phyloP scores from a whole-genome alignment of 805 yeast genomes.

The Saccharomycopsis babjevae region DNA sequence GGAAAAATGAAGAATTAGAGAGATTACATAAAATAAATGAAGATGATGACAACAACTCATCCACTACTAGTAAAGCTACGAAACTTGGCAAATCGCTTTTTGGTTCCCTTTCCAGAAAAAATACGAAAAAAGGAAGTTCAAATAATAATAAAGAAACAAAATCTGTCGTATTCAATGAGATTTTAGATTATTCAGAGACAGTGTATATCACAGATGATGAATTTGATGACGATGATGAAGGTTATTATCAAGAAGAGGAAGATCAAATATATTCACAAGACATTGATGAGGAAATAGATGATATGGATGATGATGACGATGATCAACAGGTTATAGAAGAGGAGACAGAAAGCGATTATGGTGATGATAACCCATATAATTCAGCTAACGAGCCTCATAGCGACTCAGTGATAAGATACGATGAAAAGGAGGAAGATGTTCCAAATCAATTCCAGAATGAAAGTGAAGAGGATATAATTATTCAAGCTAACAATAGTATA shows the following conservation, averaged over 20 bases:
- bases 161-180: slow-evolving; percentile 13
- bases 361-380: not conserved
- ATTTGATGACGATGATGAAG: slow-evolving; percentile 6
- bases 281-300: not conserved
- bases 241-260: slow-evolving; percentile 5
- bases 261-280: not conserved
- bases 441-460: not conserved
- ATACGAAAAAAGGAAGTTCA: not conserved
- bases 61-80: slow-evolving; percentile 26
- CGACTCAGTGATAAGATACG: not conserved
- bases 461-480: not conserved
- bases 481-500: not conserved
- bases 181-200: slow-evolving; percentile 12
- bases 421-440: not conserved
- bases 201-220: slow-evolving; percentile 13
- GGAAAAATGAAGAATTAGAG: slow-evolving; percentile 74
- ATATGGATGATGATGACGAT: slow-evolving; percentile 10
- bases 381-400: not conserved
- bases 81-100: slow-evolving; percentile 22
- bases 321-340: not conserved
- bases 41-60: not conserved
- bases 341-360: slow-evolving; percentile 3
- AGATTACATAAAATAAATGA: slow-evolving; percentile 17
- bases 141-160: slow-evolving; percentile 4
- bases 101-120: slow-evolving; percentile 1